Base-by-base conservation (phyloP, 169 alveolate species). In the Plasmodium berghei region DNA sequence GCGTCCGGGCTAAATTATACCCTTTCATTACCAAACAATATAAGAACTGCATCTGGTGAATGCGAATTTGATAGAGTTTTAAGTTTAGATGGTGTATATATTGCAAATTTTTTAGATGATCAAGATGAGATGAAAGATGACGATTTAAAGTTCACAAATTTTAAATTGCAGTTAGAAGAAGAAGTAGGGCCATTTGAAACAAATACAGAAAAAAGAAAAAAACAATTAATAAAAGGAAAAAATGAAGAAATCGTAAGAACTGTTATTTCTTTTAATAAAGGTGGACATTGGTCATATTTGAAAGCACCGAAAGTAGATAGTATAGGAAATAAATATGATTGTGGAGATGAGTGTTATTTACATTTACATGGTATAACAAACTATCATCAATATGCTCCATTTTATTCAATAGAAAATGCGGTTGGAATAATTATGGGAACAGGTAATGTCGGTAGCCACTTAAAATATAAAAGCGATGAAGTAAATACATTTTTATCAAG, bases 391-490 rank as follows among this genome's bases (percentile, higher is more conserved):
- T 97, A 93, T 59, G 98, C 98, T 16, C 99, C 99, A 4, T 97
- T 98, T 56, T 99, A 99, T 90, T 96, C 99, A 20, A 93, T 96
- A 24, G 98, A 97, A 71, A 96, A 97, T 73, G 99, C 99, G n/a
- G 94, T 97, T 18, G 99, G 99, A 20, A 89, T 99, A 22, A 96
- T 99, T 48, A 94, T 99, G 93, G 99, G 99, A 22, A 96, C 98
- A 14, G 99, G 99, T 45, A 98, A 97, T 80, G 97, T 97, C 54
- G 99, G 99, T 6, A 90, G 92, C 49, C 94, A 95, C 56, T 93
- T 97, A n/a, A 87, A 96, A 24, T 92, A 94, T 58, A 94, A 94
- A 34, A 91, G 93, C 28, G 97, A 95, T 34, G 97, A 97, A 89
- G 97, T 97, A 1, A 97, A 97, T 93, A 98, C 99, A 40, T 99